These are phyloP conservation scores for Myxozyma mucilagina DNA, from an alignment of 805 yeast species.

Conservation along the genomic window DNA sequence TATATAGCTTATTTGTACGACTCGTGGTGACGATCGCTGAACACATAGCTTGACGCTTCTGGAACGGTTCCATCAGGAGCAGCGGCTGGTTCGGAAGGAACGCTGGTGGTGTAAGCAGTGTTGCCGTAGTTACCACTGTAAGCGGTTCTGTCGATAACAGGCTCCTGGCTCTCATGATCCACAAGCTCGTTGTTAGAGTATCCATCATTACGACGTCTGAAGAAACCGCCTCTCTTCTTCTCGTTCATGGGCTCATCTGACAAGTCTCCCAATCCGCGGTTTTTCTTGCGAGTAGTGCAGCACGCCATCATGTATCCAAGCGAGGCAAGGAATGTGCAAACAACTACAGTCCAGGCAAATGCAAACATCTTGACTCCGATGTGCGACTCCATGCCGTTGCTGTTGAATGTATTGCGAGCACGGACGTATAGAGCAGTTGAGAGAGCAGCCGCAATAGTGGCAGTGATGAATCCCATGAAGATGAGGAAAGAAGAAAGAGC, in stretches of 20 bases:
- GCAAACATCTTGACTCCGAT: constrained; percentile 48
- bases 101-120: constrained; percentile 5
- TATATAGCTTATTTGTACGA: neutral
- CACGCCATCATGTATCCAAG: constrained; percentile 36
- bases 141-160: constrained; percentile 9
- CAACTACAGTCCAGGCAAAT: constrained; percentile 61
- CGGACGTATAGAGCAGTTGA: constrained; percentile 77
- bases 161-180: constrained; percentile 24
- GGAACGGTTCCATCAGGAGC: neutral
- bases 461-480: constrained; percentile 34
- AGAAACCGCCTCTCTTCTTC: constrained; percentile 23
- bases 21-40: constrained; percentile 9
- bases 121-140: neutral
- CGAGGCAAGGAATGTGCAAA: constrained; percentile 36
- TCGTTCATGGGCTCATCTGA: constrained; percentile 19
- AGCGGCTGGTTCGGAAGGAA: constrained; percentile 6
- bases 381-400: constrained; percentile 32
- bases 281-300: constrained; percentile 19
- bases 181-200: constrained; percentile 9
- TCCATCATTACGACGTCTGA: constrained; percentile 22
- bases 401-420: constrained; percentile 67
- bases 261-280: constrained; percentile 15
- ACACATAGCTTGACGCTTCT: constrained; percentile 15
- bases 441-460: constrained; percentile 41
- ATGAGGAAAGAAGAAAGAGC: constrained; percentile 32